Evolutionary conservation across 495 filamentous ascomycete species (phyloP), one percentile per base, ranked within the genome.

Genomic region (Trichocladium uniseriatum): DNA sequence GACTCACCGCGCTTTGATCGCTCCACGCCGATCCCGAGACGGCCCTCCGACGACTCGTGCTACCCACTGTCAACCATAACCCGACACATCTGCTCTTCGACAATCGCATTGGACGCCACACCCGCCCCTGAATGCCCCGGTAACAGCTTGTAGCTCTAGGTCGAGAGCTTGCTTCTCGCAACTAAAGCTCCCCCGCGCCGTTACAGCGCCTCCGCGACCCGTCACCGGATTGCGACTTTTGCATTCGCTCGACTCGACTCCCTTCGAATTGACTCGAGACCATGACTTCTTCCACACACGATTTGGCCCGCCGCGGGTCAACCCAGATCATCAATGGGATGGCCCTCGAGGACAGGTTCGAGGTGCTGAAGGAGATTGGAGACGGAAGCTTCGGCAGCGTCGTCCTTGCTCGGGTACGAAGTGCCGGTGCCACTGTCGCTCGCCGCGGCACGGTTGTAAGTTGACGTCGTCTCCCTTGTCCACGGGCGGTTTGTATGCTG

Each of bases 341-440:
- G 44, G 74, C 76, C 28, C 73, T 89, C 11, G 81, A 86, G 66
- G 92, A 97, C 64, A 81, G 88, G 53, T 99, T 95, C 61, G 92
- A 99, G 67, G 81, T 99, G 34, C 69, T 97, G 56, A 99, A 97
- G 69, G 92, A 99, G 54, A 90, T 99, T 58, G 92, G 92, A 7
- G 92, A 99, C 84, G 92, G 92, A 47, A 96, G 91, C 65, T 99
- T 99, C 59, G 92, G 92, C 28, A 97, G 89, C 58, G 92, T 99
- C 37, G 88, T 86, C 45, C 74, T 99, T 42, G 92, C 90, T 49
- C 79, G 91, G 60, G 88, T 94, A 36, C 82, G 94, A 58, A 87
- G 83, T 40, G 89, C 89, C 39, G 94, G 94, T 54, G 81, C 89
- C 56, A 84, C 80, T 59, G 79, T 95, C 43, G 91, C 91, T 52